Evolutionary conservation across 2,329 filamentous ascomycete genomes (phyloP).

Genomic region (Neonectria coccinea): DNA sequence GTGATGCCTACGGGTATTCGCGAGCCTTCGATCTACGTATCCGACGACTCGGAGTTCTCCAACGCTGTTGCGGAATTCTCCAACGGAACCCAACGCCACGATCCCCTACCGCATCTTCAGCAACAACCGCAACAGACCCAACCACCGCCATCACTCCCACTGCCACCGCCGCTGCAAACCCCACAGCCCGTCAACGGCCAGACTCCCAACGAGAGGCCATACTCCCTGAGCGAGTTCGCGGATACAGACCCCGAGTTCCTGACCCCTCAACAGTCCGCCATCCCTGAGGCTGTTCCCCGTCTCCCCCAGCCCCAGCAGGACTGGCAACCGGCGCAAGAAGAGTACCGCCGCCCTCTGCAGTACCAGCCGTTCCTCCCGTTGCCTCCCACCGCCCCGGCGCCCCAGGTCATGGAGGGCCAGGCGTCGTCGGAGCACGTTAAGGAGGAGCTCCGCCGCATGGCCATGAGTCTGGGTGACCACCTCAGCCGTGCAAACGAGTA

Average conservation of each 20-base stretch:
- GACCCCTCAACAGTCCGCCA: conserved; percentile 48
- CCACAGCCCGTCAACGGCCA: conserved; percentile 32
- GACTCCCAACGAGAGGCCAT: conserved; percentile 46
- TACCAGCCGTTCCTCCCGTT: conserved; percentile 45
- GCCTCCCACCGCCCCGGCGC: conserved; percentile 59
- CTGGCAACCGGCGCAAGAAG: conserved; percentile 32
- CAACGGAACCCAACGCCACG: conserved; percentile 34
- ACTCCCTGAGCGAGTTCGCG: conserved; percentile 56
- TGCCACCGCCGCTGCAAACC: conserved; percentile 18
- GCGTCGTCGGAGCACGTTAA: conserved; percentile 64
- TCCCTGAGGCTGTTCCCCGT: conserved; percentile 39
- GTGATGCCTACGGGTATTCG: conserved; percentile 55
- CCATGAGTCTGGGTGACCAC: conserved; percentile 63
- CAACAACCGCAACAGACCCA: conserved; percentile 32
- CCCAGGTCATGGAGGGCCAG: conserved; percentile 66
- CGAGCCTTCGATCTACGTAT: conserved; percentile 71
- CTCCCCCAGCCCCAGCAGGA: conserved; percentile 39
- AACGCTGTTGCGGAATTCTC: conserved; percentile 50
- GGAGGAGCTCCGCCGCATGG: conserved; percentile 62
- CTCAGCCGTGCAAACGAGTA: conserved; percentile 59
- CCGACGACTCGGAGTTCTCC: conserved; percentile 67
- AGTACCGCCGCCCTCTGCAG: conserved; percentile 29
- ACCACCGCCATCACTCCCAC: conserved; percentile 4
- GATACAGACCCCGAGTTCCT: conserved; percentile 55
- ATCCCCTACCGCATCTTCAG: conserved; percentile 34